Evolutionary conservation across 257 asterid genomes (phyloP).

Genomic region (Plectranthus barbatus): DNA sequence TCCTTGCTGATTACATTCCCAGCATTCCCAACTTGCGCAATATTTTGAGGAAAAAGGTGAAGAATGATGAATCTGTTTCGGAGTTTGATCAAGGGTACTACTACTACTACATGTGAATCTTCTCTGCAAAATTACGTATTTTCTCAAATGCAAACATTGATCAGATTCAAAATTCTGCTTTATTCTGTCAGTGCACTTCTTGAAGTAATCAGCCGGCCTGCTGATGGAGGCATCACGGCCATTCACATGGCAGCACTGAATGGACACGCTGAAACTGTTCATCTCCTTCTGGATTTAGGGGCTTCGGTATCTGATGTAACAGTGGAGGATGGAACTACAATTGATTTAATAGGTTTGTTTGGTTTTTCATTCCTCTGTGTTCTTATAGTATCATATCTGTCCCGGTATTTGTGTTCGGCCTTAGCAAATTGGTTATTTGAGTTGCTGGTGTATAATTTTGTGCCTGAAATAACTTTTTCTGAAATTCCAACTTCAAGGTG

Average conservation of each 20-base stretch:
- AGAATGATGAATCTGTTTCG: constrained; percentile 29
- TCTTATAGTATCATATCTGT: background rate
- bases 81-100: constrained; percentile 56
- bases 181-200: constrained; percentile 41
- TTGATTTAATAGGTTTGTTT: constrained; percentile 63
- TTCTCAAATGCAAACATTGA: background rate
- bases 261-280: constrained; percentile 71
- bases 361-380: background rate
- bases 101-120: constrained; percentile 10
- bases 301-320: constrained; percentile 59
- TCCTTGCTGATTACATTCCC: constrained; percentile 78
- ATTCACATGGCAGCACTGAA: constrained; percentile 90
- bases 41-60: constrained; percentile 34
- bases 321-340: constrained; percentile 73
- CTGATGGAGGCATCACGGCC: constrained; percentile 89
- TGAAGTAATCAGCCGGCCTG: constrained; percentile 62
- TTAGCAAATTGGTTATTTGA: background rate
- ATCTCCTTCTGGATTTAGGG: constrained; percentile 71
- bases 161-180: background rate
- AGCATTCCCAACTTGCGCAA: constrained; percentile 59
- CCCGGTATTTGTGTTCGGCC: background rate
- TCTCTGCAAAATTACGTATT: background rate
- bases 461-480: background rate
- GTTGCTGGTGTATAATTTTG: background rate
- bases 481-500: background rate